Conservation (phyloP, 805 yeast species). For the Maudiozyma barnettii region DNA sequence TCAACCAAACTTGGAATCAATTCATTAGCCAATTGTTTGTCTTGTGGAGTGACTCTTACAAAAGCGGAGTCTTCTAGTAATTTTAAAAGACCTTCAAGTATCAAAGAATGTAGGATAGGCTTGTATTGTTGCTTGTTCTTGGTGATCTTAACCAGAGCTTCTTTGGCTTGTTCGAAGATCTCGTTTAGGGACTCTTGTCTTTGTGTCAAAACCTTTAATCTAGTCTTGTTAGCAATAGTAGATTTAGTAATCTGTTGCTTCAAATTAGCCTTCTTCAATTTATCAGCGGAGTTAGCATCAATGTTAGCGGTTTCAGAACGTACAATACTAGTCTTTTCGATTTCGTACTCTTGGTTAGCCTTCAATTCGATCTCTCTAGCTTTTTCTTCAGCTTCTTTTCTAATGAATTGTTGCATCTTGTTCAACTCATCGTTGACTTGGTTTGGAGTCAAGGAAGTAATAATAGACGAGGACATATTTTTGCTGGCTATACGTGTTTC, state of each 20-base stretch:
- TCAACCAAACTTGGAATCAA: conserved; percentile 46
- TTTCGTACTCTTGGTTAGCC: conserved; percentile 98
- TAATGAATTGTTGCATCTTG: conserved; percentile 97
- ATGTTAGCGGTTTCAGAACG: conserved; percentile 86
- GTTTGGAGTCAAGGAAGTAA: conserved; percentile 28
- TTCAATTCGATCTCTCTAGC: conserved; percentile 91
- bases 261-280: conserved; percentile 82
- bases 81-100: conserved; percentile 66
- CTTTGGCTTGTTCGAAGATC: conserved; percentile 62
- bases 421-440: conserved; percentile 91
- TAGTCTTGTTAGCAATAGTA: conserved; percentile 88
- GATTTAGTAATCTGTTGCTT: conserved; percentile 94
- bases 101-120: conserved; percentile 62
- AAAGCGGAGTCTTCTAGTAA: conserved; percentile 62
- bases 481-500: too few relatives aligned
- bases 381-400: conserved; percentile 98
- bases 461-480: conserved; percentile 28
- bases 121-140: conserved; percentile 55
- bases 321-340: conserved; percentile 91
- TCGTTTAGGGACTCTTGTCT: conserved; percentile 72
- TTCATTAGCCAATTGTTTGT: conserved; percentile 32
- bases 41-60: conserved; percentile 44
- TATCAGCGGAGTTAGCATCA: conserved; percentile 69
- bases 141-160: conserved; percentile 44
- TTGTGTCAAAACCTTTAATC: conserved; percentile 80